Evolutionary conservation across 495 filamentous ascomycete genomes (phyloP).

Genomic region (Podospora australis): DNA sequence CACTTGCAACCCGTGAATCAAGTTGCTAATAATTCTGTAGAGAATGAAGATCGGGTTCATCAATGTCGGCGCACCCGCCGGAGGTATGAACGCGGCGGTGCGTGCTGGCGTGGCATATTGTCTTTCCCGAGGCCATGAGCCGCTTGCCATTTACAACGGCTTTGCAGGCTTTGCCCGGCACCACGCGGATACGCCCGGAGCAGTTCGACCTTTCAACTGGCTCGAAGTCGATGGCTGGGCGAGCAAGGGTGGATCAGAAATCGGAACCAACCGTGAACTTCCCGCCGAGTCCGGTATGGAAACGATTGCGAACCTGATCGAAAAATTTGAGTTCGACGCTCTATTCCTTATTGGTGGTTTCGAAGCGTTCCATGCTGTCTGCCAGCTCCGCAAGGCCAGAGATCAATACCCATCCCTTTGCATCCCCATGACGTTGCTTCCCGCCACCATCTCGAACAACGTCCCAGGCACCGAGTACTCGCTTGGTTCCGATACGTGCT

Average conservation of each 20-base stretch:
- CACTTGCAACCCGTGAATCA: background rate
- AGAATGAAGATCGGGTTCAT: constrained; percentile 91
- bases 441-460: constrained; percentile 98
- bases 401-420: constrained; percentile 74
- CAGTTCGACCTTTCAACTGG: constrained; percentile 82
- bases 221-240: constrained; percentile 94
- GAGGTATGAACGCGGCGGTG: constrained; percentile 97
- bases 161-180: constrained; percentile 93
- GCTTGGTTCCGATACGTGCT: constrained; percentile 90
- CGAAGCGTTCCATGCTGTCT: constrained; percentile 90
- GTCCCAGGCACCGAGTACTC: constrained; percentile 98
- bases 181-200: constrained; percentile 74
- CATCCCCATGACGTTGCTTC: constrained; percentile 87
- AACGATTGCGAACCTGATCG: constrained; percentile 76
- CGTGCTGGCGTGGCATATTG: constrained; percentile 95
- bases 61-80: constrained; percentile 96
- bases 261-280: constrained; percentile 92
- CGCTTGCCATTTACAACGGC: constrained; percentile 90
- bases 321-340: constrained; percentile 80
- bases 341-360: constrained; percentile 94
- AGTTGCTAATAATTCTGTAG: constrained; percentile 37
- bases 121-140: constrained; percentile 83
- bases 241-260: constrained; percentile 93
- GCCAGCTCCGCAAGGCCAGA: constrained; percentile 74
- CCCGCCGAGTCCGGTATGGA: constrained; percentile 78